Evolutionary conservation across 1,284 basidiomycete genomes (phyloP).

Genomic region (Uromyces viciae-fabae): DNA sequence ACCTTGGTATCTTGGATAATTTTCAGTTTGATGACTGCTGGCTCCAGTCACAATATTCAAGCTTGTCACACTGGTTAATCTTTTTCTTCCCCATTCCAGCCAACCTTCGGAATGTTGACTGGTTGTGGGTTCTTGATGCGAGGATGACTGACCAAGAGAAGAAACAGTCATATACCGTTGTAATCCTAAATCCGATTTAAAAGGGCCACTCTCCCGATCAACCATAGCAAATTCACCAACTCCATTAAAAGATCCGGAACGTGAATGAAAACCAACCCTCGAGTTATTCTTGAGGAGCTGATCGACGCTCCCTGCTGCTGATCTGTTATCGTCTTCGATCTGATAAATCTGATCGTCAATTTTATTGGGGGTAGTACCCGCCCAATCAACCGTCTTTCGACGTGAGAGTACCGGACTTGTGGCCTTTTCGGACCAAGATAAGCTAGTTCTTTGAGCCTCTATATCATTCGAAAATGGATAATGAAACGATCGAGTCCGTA

Average conservation of each 20-base stretch:
- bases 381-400: constrained; percentile 36
- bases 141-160: constrained; percentile 1
- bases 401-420: constrained; percentile 7
- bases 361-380: neutral
- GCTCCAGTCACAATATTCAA: constrained; percentile 14
- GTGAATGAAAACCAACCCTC: neutral
- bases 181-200: neutral
- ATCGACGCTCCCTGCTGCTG: neutral
- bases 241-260: too few species aligned
- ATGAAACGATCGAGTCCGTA: constrained; percentile 15
- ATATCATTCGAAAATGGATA: constrained; percentile 25
- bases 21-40: neutral
- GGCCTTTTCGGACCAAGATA: neutral
- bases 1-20: neutral
- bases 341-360: too few species aligned
- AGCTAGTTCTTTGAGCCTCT: neutral
- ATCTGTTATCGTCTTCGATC: neutral
- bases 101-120: constrained; percentile 16
- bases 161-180: constrained; percentile 18
- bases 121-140: neutral
- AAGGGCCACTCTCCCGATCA: neutral
- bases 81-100: constrained; percentile 44
- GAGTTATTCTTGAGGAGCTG: neutral
- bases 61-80: constrained; percentile 45
- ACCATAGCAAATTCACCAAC: too few species aligned